Evolutionary conservation across 495 filamentous ascomycete species (phyloP).

Genomic region (Arthonia radiata): DNA sequence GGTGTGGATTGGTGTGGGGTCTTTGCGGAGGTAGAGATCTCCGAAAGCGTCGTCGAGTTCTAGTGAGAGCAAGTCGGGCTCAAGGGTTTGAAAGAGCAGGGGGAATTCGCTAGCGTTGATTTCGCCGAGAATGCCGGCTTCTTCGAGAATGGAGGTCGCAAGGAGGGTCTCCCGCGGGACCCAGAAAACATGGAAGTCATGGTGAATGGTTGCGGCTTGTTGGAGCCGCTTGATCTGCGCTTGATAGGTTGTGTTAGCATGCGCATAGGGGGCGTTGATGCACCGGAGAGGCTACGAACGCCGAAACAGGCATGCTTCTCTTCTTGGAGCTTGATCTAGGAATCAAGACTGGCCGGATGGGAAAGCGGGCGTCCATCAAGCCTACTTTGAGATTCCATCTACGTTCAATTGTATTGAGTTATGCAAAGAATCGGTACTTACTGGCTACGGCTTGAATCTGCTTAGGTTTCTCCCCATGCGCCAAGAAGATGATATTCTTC

Average conservation of each 20-base stretch:
- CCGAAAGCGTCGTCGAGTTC: constrained; percentile 70
- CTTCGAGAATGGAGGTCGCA: constrained; percentile 77
- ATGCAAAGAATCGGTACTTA: constrained; percentile 29
- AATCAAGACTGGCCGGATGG: constrained; percentile 40
- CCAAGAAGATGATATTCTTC: constrained; percentile 84
- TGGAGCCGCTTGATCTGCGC: constrained; percentile 82
- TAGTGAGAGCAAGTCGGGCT: constrained; percentile 72
- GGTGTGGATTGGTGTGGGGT: constrained; percentile 69
- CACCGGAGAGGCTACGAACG: too few relatives aligned
- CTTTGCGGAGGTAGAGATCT: constrained; percentile 75
- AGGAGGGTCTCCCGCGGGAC: constrained; percentile 76
- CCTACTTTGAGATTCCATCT: constrained; percentile 33
- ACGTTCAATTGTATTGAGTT: constrained; percentile 1
- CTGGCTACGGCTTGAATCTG: constrained; percentile 69
- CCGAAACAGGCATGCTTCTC: too few relatives aligned
- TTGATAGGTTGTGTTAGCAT: constrained; percentile 16
- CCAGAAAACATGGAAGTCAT: constrained; percentile 91
- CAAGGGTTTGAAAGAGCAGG: constrained; percentile 72
- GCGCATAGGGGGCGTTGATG: too few relatives aligned
- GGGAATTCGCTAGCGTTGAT: constrained; percentile 67
- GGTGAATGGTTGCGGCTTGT: constrained; percentile 57
- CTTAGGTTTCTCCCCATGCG: constrained; percentile 61
- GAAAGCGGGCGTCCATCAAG: constrained; percentile 25
- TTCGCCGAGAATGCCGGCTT: constrained; percentile 80
- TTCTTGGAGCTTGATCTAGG: too few relatives aligned